These are phyloP conservation scores for Aureobasidium sp. DNA, from an alignment of 2,329 filamentous ascomycete genomes.

Conservation along the genomic window DNA sequence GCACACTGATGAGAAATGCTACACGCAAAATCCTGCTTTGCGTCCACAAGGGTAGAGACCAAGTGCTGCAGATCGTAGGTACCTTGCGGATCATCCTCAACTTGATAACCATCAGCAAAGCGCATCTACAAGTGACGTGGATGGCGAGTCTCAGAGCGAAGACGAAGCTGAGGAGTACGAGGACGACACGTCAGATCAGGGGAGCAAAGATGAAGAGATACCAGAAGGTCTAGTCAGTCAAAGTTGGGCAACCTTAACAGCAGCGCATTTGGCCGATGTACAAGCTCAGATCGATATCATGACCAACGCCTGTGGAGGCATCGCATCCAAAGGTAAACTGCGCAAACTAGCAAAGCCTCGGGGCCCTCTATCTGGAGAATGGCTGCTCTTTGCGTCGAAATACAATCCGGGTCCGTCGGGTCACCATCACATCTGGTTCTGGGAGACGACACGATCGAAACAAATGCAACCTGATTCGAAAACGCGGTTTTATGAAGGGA, in stretches of 20 bases:
- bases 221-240: no score
- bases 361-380: neutral
- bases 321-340: neutral
- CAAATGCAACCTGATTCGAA: neutral
- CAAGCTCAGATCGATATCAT: neutral
- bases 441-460: neutral
- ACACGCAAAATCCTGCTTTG: neutral
- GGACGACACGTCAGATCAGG: no score
- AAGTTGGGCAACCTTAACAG: no score
- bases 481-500: neutral
- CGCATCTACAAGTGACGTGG: no score
- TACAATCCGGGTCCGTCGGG: neutral
- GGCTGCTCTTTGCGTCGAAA: neutral
- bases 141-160: no score
- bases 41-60: neutral
- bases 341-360: neutral
- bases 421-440: neutral
- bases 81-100: neutral
- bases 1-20: neutral
- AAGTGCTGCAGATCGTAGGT: neutral
- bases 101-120: neutral
- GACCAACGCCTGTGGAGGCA: neutral
- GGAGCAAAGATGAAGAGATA: no score
- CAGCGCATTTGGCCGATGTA: no score
- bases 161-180: no score